Base-by-base conservation (phyloP, 2,329 filamentous ascomycete genomes). In the Alternaria sp. region DNA sequence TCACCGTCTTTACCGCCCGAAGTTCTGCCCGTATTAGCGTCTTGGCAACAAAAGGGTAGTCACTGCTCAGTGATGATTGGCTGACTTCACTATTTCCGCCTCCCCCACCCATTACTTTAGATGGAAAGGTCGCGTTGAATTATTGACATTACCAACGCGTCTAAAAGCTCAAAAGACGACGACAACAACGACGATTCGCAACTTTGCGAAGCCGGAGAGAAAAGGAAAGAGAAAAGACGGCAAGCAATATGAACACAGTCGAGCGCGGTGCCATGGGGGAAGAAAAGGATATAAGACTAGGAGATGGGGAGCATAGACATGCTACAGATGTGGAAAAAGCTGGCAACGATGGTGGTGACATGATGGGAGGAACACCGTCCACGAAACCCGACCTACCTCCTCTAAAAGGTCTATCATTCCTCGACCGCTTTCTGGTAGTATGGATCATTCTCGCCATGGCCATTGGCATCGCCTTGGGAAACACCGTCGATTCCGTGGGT, bases 401-500 rank as follows among this genome's bases (percentile, higher is more conserved):
- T 1, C 51, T 81, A 41, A 79, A 77, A 68, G 79, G 74, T 4
- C 77, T 83, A 28, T 79, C 77, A 1, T 80, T 79, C 54, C 77
- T 83, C 22, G 81, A 83, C 66, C 74, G 80, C 1, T 80, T 82
- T 52, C 77, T 84, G 16, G 81, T 81, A 5, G 52, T 84, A 34
- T 83, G 91, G 91, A 94, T 94, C 60, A 82, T 94, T 26, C 84
- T 94, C 0, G 90, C 91, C 46, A 95, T 95, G 88, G 83, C 85
- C 1, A 78, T 93, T 7, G 91, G 92, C 4, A 89, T 95, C 43
- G 79, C 94, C 1, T 79, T 94, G 0, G 91, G 90, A 6, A 94
- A 94, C 76, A 91, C 93, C 61, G 89, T 91, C 1, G 84, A 87
- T 0, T 81, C 80, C 22, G 86, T 86, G 1, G 88, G 86, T 0